These are phyloP conservation scores for Pseudogymnoascus sp. DNA, from an alignment of 2,329 filamentous ascomycete genomes.

Conservation along the genomic window DNA sequence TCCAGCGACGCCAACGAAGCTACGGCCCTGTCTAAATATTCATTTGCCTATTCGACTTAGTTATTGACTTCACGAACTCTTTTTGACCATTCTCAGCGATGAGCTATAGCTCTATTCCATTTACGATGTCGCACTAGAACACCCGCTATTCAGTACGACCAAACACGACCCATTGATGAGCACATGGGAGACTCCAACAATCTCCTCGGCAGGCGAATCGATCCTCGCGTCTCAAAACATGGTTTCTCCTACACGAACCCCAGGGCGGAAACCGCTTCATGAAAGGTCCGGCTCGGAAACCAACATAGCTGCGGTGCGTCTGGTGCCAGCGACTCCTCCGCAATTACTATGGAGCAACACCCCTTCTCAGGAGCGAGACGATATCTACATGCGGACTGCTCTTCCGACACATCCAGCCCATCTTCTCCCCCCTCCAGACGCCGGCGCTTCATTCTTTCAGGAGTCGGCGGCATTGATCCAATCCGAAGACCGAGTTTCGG, in stretches of 20 bases:
- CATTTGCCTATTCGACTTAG: background rate
- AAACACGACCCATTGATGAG: conserved; percentile 4
- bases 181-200: conserved; percentile 1
- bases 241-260: conserved; percentile 9
- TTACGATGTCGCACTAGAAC: conserved; percentile 8
- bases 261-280: conserved; percentile 11
- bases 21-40: background rate
- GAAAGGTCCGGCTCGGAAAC: conserved; percentile 12
- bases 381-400: conserved; percentile 27
- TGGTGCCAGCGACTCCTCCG: conserved; percentile 10
- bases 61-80: conserved; percentile 1
- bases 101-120: background rate
- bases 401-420: conserved; percentile 28
- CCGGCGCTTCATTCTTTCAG: conserved; percentile 22
- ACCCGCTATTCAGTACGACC: background rate
- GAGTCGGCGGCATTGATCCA: conserved; percentile 9
- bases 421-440: conserved; percentile 20
- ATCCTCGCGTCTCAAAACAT: conserved; percentile 11
- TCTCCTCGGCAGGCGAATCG: conserved; percentile 2
- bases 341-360: conserved; percentile 11
- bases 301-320: conserved; percentile 13
- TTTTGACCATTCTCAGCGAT: background rate
- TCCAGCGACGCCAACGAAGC: conserved; percentile 1
- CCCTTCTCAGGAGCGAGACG: conserved; percentile 16
- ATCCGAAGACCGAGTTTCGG: conserved; percentile 11